Conservation (phyloP, 2,329 filamentous ascomycete genomes). For the Pyricularia pennisetigena region DNA sequence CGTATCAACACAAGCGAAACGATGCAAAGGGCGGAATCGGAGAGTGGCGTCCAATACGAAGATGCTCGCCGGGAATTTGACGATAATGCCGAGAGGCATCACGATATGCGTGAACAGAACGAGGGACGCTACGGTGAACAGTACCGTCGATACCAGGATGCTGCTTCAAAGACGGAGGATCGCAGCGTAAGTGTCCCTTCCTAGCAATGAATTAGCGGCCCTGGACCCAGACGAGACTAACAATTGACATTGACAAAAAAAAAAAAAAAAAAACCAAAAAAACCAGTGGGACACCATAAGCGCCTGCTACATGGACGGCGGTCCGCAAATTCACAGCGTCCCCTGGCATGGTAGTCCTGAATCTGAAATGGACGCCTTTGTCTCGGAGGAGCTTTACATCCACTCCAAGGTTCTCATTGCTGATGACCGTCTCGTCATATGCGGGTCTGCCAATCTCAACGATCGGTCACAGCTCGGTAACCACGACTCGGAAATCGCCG, state of each 20-base stretch:
- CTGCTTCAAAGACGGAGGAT: slow-evolving; percentile 44
- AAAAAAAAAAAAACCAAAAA: too few species aligned
- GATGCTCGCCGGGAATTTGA: slow-evolving; percentile 55
- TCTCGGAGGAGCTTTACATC: slow-evolving; percentile 53
- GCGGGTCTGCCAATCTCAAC: slow-evolving; percentile 55
- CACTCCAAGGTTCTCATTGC: slow-evolving; percentile 68
- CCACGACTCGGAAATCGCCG: slow-evolving; percentile 83
- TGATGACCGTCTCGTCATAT: slow-evolving; percentile 74
- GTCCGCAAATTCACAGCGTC: slow-evolving; percentile 53
- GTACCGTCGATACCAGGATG: slow-evolving; percentile 65
- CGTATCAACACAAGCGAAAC: slow-evolving; percentile 62
- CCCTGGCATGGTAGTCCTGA: slow-evolving; percentile 46
- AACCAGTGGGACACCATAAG: slow-evolving; percentile 62
- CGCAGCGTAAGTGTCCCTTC: background rate
- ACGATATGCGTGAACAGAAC: slow-evolving; percentile 19
- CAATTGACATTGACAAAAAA: background rate
- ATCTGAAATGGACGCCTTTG: slow-evolving; percentile 49
- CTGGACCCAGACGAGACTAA: background rate
- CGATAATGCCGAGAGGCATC: slow-evolving; percentile 38
- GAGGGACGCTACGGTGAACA: slow-evolving; percentile 27
- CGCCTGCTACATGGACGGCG: slow-evolving; percentile 74
- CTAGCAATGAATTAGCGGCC: background rate
- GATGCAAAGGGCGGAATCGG: slow-evolving; percentile 49
- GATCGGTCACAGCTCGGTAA: slow-evolving; percentile 67
- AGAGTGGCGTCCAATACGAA: slow-evolving; percentile 58